Base-by-base conservation (phyloP, 2,329 filamentous ascomycete genomes). In the Pseudogymnoascus verrucosus region DNA sequence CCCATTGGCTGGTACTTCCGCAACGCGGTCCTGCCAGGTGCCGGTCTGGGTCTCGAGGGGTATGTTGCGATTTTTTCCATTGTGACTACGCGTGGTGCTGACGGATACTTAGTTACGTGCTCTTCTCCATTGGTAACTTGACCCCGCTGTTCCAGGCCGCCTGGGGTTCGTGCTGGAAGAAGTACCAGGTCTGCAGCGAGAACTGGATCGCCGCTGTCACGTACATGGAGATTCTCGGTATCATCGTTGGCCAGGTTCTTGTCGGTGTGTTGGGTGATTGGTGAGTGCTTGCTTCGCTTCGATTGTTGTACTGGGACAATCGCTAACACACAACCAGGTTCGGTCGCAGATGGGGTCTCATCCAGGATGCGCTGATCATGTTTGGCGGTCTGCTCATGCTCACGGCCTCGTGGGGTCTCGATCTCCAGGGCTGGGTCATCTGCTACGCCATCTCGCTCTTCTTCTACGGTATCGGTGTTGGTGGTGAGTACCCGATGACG, bases 81-180 rank as follows among this genome's bases (percentile, higher is more conserved):
- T 23, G 26, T 34, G 47, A 63, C 23, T 14, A 10, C 28, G 10
- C 10, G 16, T 28, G 31, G 7, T n/a, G 39, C 62, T 62, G 54
- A 66, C 47, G 40, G 31, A 34, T 6, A 10, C 7, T 14, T 64
- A 86, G 91, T 70, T 98, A 97, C 73, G 93, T 97, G 44, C 84
- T 98, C 19, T 98, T 98, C 82, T 97, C 93, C 67, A 97, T 98
- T 69, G 93, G 93, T 64, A 97, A 96, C 76, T 80, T 98, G 68
- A 86, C 89, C 72, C 90, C 93, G 4, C 82, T 98, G 10, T 93
- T 96, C 73, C 77, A 85, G 66, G 82, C 84, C 36, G 85, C 86
- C 5, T 98, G 93, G 83, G 84, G 86, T 0, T 70, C 78, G 3
- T 98, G 93, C 80, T 98, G 93, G 93, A 78, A 80, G 23, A 74